Evolutionary conservation across 1,284 basidiomycete genomes (phyloP).

Genomic region (Fomes fomentarius): DNA sequence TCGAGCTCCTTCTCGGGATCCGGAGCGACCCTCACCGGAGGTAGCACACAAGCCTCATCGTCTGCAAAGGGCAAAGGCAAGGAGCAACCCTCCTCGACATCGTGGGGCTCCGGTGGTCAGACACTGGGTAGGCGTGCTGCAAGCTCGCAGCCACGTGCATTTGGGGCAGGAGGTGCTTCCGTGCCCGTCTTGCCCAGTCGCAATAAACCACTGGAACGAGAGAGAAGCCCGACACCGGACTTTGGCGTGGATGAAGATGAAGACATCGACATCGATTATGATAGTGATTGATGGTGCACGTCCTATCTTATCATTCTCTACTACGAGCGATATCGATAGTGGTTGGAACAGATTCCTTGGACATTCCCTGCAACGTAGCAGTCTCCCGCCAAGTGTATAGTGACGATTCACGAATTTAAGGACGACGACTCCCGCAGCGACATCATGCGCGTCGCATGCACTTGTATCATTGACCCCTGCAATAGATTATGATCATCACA

Average conservation of each 20-base stretch:
- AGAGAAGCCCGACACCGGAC: constrained; percentile 71
- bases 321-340: no score
- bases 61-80: constrained; percentile 58
- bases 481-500: neutral
- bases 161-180: constrained; percentile 57
- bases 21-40: constrained; percentile 81
- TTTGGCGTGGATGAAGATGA: constrained; percentile 77
- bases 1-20: constrained; percentile 83
- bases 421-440: no score
- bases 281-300: constrained; percentile 75
- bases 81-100: constrained; percentile 38
- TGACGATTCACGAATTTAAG: no score
- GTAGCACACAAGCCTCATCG: constrained; percentile 25
- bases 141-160: constrained; percentile 31
- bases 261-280: constrained; percentile 69
- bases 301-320: no score
- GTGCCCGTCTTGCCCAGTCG: constrained; percentile 49
- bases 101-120: constrained; percentile 61
- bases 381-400: no score
- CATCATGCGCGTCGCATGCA: no score
- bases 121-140: constrained; percentile 49
- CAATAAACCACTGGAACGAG: constrained; percentile 37
- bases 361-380: no score
- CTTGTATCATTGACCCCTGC: neutral
- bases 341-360: no score